Percentiles rank a stretch among this genome's conserved stretches.
These are phyloP conservation scores for Jamesozyma spencerorum DNA, from an alignment of 805 yeast genomes.

Conservation along the genomic window DNA sequence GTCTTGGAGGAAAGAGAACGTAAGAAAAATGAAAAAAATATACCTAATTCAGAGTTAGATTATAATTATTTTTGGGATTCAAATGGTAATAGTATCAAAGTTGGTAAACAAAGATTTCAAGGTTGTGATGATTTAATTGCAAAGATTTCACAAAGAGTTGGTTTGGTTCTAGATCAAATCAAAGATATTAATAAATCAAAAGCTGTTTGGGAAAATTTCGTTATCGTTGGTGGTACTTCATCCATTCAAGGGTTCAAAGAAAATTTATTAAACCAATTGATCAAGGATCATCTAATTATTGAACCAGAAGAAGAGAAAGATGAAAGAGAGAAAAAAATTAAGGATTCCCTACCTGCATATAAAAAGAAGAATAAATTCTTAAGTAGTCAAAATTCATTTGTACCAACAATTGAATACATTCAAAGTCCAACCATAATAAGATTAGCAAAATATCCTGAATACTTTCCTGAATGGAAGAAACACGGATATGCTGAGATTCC, in stretches of 20 bases:
- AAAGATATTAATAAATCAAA: conserved; percentile 65
- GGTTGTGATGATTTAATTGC: conserved; percentile 60
- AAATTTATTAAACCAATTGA: conserved; percentile 50
- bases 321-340: conserved; percentile 23
- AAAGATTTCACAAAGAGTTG: conserved; percentile 45
- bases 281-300: conserved; percentile 43
- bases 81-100: conserved; percentile 43
- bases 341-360: conserved; percentile 27
- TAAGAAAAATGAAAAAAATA: conserved; percentile 30
- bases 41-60: conserved; percentile 60
- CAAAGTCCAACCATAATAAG: conserved; percentile 79
- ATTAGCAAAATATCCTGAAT: conserved; percentile 70
- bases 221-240: conserved; percentile 71
- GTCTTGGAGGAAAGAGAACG: conserved; percentile 56
- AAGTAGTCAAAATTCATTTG: conserved; percentile 7
- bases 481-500: conserved; percentile 65
- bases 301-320: conserved; percentile 26
- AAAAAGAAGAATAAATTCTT: conserved; percentile 22
- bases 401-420: conserved; percentile 27
- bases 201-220: conserved; percentile 75
- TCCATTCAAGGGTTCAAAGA: conserved; percentile 69
- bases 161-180: conserved; percentile 43
- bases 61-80: conserved; percentile 61
- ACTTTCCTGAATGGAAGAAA: conserved; percentile 91
- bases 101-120: conserved; percentile 87